Evolutionary conservation across 768 basidiomycete genomes (phyloP), one percentile per base, ranked within the genome.

Genomic region (Tulasnella sp.): DNA sequence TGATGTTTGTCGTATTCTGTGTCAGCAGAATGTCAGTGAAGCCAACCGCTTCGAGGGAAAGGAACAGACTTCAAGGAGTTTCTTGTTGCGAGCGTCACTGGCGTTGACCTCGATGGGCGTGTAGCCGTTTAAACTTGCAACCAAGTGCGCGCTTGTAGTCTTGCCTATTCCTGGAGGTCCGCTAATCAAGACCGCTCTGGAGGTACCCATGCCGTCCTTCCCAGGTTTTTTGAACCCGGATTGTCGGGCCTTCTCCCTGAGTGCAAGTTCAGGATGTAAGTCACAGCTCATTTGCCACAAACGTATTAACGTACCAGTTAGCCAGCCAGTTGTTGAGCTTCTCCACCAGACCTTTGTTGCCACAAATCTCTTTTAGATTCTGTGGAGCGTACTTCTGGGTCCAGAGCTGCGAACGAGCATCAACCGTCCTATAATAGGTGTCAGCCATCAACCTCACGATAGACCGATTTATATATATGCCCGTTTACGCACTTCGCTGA

Each of bases 111-210:
- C 97, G 76, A 99, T 93, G 0, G 96, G 92, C 1, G 91, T 93
- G 79, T 91, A 97, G 0, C 96, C 97, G 37, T 88, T 93, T n/a
- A 93, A 83, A 80, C 93, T 92, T 1, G 96, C 96, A 79, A 92
- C 91, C 37, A 99, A 81, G 83, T 99, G 97, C 2, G 97, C 97
- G 77, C 92, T 91, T 0, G 96, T 97, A 3, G 97, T 99, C 85
- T 99, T 99, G 31, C 97, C 97, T 72, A 99, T 97, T 9, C 97
- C 97, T 19, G 97, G 97, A 1, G 96, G 89, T 0, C 97, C 97
- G 1, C 93, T 93, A 78, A 99, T 91, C 79, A 99, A 84, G 1
- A 98, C 87, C 5, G 94, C 95, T 31, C 95, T 91, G 82, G 87
- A 97, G 8, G 90, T 84, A 79, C 94, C 94, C 91, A 92, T 92